A percentile compares a stretch with the other conserved stretches of the same genome.
phyloP scores from a whole-genome alignment of 2,329 filamentous ascomycete genomes.

The Alternaria rosae region DNA sequence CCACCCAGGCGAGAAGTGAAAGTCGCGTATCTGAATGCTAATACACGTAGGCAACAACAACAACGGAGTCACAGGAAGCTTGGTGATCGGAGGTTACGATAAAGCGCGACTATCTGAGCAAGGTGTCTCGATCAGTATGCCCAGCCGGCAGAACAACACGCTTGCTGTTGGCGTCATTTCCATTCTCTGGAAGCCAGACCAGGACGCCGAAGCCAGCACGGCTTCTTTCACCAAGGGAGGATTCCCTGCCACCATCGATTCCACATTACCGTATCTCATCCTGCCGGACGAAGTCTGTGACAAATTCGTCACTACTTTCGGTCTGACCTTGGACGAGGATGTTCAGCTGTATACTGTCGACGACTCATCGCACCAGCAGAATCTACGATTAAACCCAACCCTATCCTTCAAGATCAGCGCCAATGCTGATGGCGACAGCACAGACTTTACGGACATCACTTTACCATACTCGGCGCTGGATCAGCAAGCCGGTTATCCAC shows the following conservation, averaged over 20 bases:
- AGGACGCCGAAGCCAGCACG: slow-evolving; percentile 11
- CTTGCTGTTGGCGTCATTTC: slow-evolving; percentile 38
- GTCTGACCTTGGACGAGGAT: slow-evolving; percentile 42
- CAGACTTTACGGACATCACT: slow-evolving; percentile 25
- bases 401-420: slow-evolving; percentile 36
- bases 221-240: slow-evolving; percentile 17
- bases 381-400: slow-evolving; percentile 34
- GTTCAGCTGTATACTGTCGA: slow-evolving; percentile 48
- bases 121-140: slow-evolving; percentile 28
- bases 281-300: slow-evolving; percentile 48
- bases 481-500: slow-evolving; percentile 17
- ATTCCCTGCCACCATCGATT: slow-evolving; percentile 49
- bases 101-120: slow-evolving; percentile 36
- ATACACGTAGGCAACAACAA: slow-evolving; percentile 31
- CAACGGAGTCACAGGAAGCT: slow-evolving; percentile 38
- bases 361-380: slow-evolving; percentile 28
- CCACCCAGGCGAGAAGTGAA: not conserved
- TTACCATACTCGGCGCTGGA: slow-evolving; percentile 44
- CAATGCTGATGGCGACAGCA: slow-evolving; percentile 7
- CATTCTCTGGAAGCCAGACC: slow-evolving; percentile 32
- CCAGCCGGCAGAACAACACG: slow-evolving; percentile 26
- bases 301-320: slow-evolving; percentile 45
- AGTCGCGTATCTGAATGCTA: not conserved
- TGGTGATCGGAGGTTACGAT: slow-evolving; percentile 55
- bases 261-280: slow-evolving; percentile 46